phyloP scores from a whole-genome alignment of 2,329 filamentous ascomycete genomes.

The Cladosporium sp. region DNA sequence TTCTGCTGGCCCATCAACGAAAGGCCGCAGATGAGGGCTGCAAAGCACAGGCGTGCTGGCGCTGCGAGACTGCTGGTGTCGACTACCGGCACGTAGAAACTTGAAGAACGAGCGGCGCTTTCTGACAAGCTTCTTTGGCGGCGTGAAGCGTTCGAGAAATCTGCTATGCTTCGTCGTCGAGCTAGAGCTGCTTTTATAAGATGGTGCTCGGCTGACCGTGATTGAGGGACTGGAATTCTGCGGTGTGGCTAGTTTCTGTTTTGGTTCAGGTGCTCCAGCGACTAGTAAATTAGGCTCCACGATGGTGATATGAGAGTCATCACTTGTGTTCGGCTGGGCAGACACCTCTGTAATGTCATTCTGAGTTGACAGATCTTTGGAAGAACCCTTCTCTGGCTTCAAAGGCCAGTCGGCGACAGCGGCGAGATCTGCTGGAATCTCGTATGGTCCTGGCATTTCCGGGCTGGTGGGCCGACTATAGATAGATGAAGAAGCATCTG shows the following conservation, averaged over 20 bases:
- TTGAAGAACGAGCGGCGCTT: conserved; percentile 29
- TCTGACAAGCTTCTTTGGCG: conserved; percentile 20
- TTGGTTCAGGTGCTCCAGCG: no score
- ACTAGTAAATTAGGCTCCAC: background rate
- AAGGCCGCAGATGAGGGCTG: background rate
- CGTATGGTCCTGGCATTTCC: conserved; percentile 10
- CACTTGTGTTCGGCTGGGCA: background rate
- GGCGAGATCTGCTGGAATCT: conserved; percentile 7
- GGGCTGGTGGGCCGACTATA: conserved; percentile 37
- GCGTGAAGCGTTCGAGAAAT: conserved; percentile 21
- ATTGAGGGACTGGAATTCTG: background rate
- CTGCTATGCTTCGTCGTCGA: conserved; percentile 16
- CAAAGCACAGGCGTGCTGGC: conserved; percentile 23
- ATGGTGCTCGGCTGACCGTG: conserved; percentile 2
- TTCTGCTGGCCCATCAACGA: conserved; percentile 23
- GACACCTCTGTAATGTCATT: background rate
- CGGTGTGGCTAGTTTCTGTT: background rate
- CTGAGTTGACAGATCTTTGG: background rate
- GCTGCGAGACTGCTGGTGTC: conserved; percentile 21
- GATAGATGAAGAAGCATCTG: conserved; percentile 32
- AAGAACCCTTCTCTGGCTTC: background rate
- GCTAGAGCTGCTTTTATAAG: conserved; percentile 22
- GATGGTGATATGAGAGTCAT: background rate
- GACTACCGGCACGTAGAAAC: conserved; percentile 24
- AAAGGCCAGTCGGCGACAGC: conserved; percentile 15